Conservation (phyloP, 352 stramenopile species). For the Thalassiosira delicatula region DNA sequence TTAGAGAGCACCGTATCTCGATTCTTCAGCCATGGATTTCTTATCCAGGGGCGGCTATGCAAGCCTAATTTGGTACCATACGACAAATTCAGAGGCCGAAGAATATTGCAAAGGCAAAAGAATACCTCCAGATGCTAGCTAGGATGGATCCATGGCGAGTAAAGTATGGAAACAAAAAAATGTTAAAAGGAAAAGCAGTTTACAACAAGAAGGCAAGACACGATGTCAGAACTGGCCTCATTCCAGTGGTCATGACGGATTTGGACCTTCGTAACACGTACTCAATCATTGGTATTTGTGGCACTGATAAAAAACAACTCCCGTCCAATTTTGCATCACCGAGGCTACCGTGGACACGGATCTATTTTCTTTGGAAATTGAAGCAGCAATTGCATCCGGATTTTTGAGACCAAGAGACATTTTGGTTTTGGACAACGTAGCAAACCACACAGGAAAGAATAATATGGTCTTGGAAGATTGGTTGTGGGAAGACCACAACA, state of each 20-base stretch:
- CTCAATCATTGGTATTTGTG: conserved; percentile 11
- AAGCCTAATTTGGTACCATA: not conserved
- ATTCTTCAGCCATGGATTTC: conserved; percentile 5
- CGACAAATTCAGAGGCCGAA: no score
- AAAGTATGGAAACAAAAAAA: conserved; percentile 6
- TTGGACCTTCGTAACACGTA: not conserved
- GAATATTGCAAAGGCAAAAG: conserved; percentile 8
- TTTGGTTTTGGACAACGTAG: no score
- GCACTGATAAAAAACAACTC: not conserved
- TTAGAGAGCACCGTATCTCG: not conserved
- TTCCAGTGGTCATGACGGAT: conserved; percentile 2
- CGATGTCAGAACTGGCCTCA: not conserved
- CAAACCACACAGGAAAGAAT: no score
- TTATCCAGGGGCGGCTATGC: not conserved
- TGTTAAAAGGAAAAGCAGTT: not conserved
- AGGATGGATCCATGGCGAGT: conserved; percentile 1
- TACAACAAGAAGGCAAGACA: conserved; percentile 3
- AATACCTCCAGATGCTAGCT: not conserved
- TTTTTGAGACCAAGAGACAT: no score
- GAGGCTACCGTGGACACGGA: not conserved
- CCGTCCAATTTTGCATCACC: not conserved
- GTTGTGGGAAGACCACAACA: no score
- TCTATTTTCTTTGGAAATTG: conserved; percentile 3
- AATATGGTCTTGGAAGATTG: no score
- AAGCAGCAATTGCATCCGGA: no score